These are phyloP conservation scores for Arthrinium puccinioides DNA, from an alignment of 2,329 filamentous ascomycete species.

Conservation along the genomic window DNA sequence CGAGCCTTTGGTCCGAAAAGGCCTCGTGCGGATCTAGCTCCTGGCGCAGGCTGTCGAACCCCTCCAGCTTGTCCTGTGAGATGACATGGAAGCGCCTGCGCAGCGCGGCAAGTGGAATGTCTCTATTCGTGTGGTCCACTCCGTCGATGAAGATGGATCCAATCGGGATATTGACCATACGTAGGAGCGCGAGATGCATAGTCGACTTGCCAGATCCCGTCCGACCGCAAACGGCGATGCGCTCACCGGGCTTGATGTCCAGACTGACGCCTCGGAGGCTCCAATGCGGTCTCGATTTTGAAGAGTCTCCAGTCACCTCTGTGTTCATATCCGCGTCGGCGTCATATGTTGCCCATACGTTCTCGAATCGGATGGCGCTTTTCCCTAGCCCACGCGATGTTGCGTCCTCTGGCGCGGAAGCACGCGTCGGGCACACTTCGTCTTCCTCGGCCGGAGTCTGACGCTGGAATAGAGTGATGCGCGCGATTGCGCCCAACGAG, in stretches of 20 bases:
- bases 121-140: slow-evolving; percentile 43
- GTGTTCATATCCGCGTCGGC: neutral
- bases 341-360: slow-evolving; percentile 12
- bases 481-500: slow-evolving; percentile 9
- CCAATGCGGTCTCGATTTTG: slow-evolving; percentile 2
- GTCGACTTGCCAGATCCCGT: slow-evolving; percentile 11
- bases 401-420: slow-evolving; percentile 6
- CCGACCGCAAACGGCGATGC: slow-evolving; percentile 19
- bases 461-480: slow-evolving; percentile 14
- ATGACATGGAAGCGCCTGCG: slow-evolving; percentile 59
- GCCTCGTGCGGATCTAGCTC: slow-evolving; percentile 32
- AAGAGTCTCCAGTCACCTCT: neutral
- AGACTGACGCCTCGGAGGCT: slow-evolving; percentile 24
- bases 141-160: slow-evolving; percentile 54
- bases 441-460: slow-evolving; percentile 13
- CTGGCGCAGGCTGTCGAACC: slow-evolving; percentile 30
- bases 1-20: slow-evolving; percentile 27
- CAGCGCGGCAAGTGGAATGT: slow-evolving; percentile 50
- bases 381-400: slow-evolving; percentile 6
- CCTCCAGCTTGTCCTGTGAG: slow-evolving; percentile 48
- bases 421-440: neutral
- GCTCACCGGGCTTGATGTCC: slow-evolving; percentile 28
- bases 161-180: slow-evolving; percentile 33
- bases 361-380: slow-evolving; percentile 11
- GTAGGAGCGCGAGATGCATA: slow-evolving; percentile 17